phyloP scores from a whole-genome alignment of 371 early-diverging fungal genomes.

The Parasitella parasitica region DNA sequence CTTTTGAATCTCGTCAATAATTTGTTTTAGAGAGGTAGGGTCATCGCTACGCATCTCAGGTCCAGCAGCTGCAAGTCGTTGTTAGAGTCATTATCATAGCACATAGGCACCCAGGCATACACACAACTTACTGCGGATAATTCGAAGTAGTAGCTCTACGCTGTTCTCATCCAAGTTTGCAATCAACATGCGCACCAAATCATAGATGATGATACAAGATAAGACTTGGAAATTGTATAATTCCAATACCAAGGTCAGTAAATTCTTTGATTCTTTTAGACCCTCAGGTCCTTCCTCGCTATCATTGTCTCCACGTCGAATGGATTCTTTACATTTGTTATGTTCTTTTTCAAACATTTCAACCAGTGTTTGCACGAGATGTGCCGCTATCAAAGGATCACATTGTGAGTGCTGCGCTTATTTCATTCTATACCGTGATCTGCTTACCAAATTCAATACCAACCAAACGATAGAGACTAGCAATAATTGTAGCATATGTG shows the following conservation, averaged over 20 bases:
- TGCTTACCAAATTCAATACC: conserved; percentile 83
- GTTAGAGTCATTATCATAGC: neutral
- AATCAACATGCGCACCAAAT: conserved; percentile 75
- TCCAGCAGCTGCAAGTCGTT: conserved; percentile 65
- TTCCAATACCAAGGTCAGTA: conserved; percentile 79
- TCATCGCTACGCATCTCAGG: conserved; percentile 88
- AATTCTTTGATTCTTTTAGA: conserved; percentile 73
- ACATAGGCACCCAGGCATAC: neutral
- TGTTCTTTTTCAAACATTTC: conserved; percentile 68
- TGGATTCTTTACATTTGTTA: conserved; percentile 22
- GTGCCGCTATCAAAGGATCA: conserved; percentile 68
- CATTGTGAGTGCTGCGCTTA: neutral
- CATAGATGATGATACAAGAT: conserved; percentile 84
- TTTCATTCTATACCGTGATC: neutral
- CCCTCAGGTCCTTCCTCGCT: conserved; percentile 50
- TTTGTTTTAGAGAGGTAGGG: conserved; percentile 84
- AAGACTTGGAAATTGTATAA: conserved; percentile 91
- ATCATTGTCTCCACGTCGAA: conserved; percentile 34
- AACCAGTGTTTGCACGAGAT: conserved; percentile 81
- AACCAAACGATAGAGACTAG: conserved; percentile 74
- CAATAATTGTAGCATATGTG: conserved; percentile 84
- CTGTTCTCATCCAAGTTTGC: conserved; percentile 72
- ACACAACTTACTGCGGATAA: conserved; percentile 67
- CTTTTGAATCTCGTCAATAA: conserved; percentile 73
- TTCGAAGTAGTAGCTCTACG: conserved; percentile 84